These are phyloP conservation scores for Pichia sp. DNA, from an alignment of 1,139 yeast genomes.

Conservation along the genomic window DNA sequence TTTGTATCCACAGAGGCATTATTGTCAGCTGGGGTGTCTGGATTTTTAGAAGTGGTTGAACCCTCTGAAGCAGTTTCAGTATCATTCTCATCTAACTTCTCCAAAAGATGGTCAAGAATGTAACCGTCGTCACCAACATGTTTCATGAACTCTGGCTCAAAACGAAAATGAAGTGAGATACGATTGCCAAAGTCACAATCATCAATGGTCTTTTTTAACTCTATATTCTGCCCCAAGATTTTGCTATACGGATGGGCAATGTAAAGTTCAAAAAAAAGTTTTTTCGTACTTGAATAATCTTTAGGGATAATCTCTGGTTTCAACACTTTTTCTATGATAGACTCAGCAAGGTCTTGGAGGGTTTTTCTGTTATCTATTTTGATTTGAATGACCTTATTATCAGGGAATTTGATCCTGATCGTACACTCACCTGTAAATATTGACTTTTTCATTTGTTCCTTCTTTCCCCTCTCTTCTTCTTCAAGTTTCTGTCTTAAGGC, in stretches of 20 bases:
- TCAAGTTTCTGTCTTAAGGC: conserved; percentile 22
- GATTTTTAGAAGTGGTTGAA: background rate
- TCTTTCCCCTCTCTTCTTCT: conserved; percentile 14
- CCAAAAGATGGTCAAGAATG: conserved; percentile 2
- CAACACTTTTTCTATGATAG: background rate
- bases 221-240: background rate
- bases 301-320: background rate
- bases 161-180: conserved; percentile 1
- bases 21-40: background rate
- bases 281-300: background rate
- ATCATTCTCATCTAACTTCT: background rate
- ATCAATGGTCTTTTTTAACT: background rate
- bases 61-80: background rate
- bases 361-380: conserved; percentile 22
- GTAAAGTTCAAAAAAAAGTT: conserved; percentile 4
- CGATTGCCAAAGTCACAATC: conserved; percentile 11
- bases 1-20: background rate
- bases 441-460: conserved; percentile 10
- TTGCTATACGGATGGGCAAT: conserved; percentile 4
- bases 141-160: background rate
- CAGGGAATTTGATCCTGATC: conserved; percentile 30
- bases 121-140: background rate
- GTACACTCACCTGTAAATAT: conserved; percentile 16
- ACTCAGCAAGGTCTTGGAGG: conserved; percentile 21
- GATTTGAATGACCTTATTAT: conserved; percentile 27